Percentiles rank a stretch among this genome's conserved stretches.
These are phyloP conservation scores for Pholiota conissans DNA, from an alignment of 768 basidiomycete species.

Conservation along the genomic window DNA sequence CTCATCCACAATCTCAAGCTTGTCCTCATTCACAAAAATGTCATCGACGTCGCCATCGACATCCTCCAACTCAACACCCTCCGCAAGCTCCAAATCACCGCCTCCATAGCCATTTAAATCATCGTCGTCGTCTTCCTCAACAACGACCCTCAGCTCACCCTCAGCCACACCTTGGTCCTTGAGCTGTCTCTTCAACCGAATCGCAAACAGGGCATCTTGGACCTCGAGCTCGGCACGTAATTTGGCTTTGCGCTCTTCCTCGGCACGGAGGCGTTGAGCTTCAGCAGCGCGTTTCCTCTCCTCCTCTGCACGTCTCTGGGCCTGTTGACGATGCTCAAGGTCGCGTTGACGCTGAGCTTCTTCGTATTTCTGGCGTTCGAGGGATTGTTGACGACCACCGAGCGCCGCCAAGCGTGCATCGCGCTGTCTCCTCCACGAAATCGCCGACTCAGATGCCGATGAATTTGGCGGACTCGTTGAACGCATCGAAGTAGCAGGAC, in stretches of 20 bases:
- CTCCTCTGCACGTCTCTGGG: not conserved
- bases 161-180: constrained; percentile 22
- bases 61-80: too few relatives aligned
- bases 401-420: too few relatives aligned
- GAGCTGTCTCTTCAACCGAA: constrained; percentile 20
- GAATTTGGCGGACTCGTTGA: not conserved
- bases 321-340: too few relatives aligned
- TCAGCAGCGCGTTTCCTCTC: not conserved
- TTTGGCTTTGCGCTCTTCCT: too few relatives aligned
- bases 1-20: too few relatives aligned
- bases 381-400: too few relatives aligned
- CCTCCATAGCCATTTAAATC: too few relatives aligned
- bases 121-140: constrained; percentile 1
- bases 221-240: constrained; percentile 20
- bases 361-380: not conserved
- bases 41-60: not conserved
- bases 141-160: constrained; percentile 13
- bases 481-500: too few relatives aligned
- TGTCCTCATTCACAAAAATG: constrained; percentile 5
- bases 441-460: too few relatives aligned
- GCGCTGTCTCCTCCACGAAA: too few relatives aligned
- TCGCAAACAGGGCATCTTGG: constrained; percentile 24
- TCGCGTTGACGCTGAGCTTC: not conserved
- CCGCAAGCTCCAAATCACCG: too few relatives aligned
- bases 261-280: too few relatives aligned